Base-by-base conservation (phyloP, 2,329 filamentous ascomycete genomes). In the Arthrobotrys entomopaga region DNA sequence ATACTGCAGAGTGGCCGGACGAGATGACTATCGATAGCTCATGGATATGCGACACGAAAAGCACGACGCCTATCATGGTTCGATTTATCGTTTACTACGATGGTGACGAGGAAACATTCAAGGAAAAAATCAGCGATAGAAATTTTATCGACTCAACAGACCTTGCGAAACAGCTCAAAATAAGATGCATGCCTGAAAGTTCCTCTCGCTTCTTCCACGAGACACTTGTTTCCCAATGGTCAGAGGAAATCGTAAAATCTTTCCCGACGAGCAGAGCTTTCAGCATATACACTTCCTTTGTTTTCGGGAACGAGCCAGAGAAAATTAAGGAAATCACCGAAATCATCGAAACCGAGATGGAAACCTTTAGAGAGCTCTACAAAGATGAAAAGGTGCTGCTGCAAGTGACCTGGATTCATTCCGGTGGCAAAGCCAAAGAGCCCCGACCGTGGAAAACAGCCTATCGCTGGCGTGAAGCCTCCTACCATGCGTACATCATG, bases 401-500 rank as follows among this genome's bases (percentile, higher is more conserved):
- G 1, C 67, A 57, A n/a, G 77, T 80, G 0, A 77, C 79, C 0
- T 81, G 72, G 66, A 81, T 81, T 38, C 81, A 81, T 50, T 26
- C 77, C 2, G 78, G 79, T 0, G 77, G 80, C 7, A 19, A 77
- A 43, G 76, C 74, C 1, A 65, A 16, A 7, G 43, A 63, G 0
- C 60, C 13, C 3, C 15, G 26, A 8, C 22, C 7, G 7, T 11
- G 16, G 2, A 64, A 63, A 0, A 80, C 80, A 0, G 81, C 81
- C 0, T 82, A 79, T 56, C 75, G 59, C 5, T 82, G 81, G 81
- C 79, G 80, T 2, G 73, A 60, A 0, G 61, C 76, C 0, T 53
- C 73, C 0, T 82, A 78, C 26, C 78, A 82, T 46, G 61, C 75
- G 0, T 81, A 82, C 22, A 63, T 82, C 19, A 78, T 76, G 76